These are phyloP conservation scores for Fusarium xylarioides DNA, from an alignment of 2,329 filamentous ascomycete genomes.

Conservation along the genomic window DNA sequence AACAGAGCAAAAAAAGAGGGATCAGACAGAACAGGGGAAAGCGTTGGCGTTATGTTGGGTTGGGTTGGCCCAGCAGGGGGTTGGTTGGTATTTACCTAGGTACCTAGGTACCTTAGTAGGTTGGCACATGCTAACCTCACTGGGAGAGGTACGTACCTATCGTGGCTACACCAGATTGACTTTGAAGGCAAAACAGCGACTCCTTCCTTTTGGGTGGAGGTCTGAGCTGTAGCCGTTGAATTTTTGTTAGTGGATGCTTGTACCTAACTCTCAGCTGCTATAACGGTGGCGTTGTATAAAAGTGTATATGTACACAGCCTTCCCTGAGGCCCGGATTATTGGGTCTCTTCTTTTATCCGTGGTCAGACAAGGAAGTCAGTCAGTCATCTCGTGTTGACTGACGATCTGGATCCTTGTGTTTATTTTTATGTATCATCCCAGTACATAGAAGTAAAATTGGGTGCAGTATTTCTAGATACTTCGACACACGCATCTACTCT, in stretches of 20 bases:
- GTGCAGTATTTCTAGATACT: neutral
- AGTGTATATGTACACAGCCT: neutral
- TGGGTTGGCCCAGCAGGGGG: slow-evolving; percentile 36
- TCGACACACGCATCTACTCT: neutral
- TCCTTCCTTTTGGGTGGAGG: slow-evolving; percentile 22
- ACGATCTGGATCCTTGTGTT: neutral
- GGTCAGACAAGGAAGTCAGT: neutral
- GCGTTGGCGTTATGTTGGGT: slow-evolving; percentile 33
- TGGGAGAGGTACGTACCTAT: slow-evolving; percentile 24
- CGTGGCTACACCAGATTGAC: slow-evolving; percentile 1
- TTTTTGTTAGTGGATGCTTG: slow-evolving; percentile 4
- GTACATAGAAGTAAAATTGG: neutral
- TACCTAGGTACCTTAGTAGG: too few relatives aligned
- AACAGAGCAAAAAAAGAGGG: slow-evolving; percentile 24
- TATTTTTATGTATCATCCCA: neutral
- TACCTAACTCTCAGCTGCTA: neutral
- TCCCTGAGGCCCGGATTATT: neutral
- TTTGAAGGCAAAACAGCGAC: slow-evolving; percentile 16
- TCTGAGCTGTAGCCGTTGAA: slow-evolving; percentile 1
- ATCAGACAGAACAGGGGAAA: slow-evolving; percentile 23
- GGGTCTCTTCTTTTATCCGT: neutral
- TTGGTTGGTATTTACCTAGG: neutral
- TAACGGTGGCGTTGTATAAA: neutral
- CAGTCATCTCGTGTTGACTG: slow-evolving; percentile 10
- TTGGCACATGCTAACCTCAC: slow-evolving; percentile 5